These are phyloP conservation scores for Penicillium psychrosexuale DNA, from an alignment of 2,329 filamentous ascomycete genomes.

Conservation along the genomic window DNA sequence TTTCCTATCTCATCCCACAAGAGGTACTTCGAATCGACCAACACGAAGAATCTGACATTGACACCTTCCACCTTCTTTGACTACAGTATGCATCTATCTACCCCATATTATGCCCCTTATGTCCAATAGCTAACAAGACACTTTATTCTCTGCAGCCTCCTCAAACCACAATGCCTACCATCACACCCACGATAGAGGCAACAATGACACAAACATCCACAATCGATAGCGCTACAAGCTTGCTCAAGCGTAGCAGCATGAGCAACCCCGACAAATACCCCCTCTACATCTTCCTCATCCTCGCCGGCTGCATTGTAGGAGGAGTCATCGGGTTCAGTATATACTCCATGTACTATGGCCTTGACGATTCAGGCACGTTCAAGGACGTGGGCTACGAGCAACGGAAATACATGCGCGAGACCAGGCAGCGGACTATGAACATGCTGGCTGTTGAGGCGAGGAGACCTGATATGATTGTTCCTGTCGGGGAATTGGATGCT, in stretches of 20 bases:
- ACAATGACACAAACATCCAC: background rate
- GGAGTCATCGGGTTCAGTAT: slow-evolving; percentile 21
- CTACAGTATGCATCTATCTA: background rate
- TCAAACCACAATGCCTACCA: background rate
- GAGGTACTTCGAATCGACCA: background rate
- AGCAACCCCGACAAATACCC: slow-evolving; percentile 11
- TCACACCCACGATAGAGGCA: background rate
- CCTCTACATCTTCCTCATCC: slow-evolving; percentile 26
- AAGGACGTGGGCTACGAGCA: slow-evolving; percentile 25
- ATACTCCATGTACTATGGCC: slow-evolving; percentile 22
- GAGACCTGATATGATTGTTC: slow-evolving; percentile 22
- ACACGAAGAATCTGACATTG: background rate
- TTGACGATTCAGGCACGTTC: slow-evolving; percentile 11
- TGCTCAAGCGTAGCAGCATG: slow-evolving; percentile 18
- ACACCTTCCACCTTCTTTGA: background rate
- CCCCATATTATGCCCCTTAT: background rate
- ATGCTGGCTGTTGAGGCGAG: slow-evolving; percentile 19
- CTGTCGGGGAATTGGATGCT: slow-evolving; percentile 11
- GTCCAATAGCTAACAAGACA: background rate
- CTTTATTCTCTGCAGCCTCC: background rate
- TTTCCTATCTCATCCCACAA: background rate
- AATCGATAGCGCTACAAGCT: slow-evolving; percentile 2
- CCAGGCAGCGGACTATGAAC: slow-evolving; percentile 24
- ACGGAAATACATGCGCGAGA: slow-evolving; percentile 29
- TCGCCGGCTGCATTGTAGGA: slow-evolving; percentile 28